Conservation (phyloP, 805 yeast species). For the Metschnikowia orientalis region DNA sequence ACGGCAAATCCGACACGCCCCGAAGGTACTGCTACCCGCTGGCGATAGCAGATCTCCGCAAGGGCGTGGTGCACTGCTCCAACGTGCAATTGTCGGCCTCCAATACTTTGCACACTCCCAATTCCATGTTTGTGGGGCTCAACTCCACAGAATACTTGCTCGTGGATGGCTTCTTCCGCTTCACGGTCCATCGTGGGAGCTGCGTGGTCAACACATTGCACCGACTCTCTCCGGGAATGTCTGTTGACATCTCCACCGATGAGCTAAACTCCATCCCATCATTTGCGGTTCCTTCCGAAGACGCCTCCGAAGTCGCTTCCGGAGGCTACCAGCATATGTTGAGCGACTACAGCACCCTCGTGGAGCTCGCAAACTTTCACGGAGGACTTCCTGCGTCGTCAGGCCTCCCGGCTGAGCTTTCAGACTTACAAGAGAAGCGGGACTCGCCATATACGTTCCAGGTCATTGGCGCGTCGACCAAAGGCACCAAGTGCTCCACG, state of each 20-base stretch:
- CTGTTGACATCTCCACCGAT: slow-evolving; percentile 27
- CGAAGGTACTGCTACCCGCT: slow-evolving; percentile 10
- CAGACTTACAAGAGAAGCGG: too few relatives aligned
- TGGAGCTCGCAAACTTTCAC: slow-evolving; percentile 29
- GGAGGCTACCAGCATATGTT: slow-evolving; percentile 17
- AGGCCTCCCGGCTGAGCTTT: too few relatives aligned
- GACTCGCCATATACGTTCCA: slow-evolving; percentile 11
- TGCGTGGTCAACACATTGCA: slow-evolving; percentile 39
- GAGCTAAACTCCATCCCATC: slow-evolving; percentile 39
- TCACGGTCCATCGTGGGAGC: slow-evolving; percentile 46
- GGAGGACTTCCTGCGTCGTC: slow-evolving; percentile 50
- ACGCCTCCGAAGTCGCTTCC: slow-evolving; percentile 16
- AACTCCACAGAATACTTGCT: slow-evolving; percentile 39
- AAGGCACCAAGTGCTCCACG: slow-evolving; percentile 4
- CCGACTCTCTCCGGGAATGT: slow-evolving; percentile 24
- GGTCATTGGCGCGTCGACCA: slow-evolving; percentile 3
- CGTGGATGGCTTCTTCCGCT: slow-evolving; percentile 44
- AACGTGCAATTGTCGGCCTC: slow-evolving; percentile 6
- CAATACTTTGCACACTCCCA: slow-evolving; percentile 12
- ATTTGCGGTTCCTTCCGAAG: slow-evolving; percentile 40
- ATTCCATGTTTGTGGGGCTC: slow-evolving; percentile 33
- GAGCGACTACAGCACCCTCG: slow-evolving; percentile 40
- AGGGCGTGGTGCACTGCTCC: slow-evolving; percentile 5
- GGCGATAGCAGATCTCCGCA: slow-evolving; percentile 8
- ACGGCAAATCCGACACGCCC: slow-evolving; percentile 5